Percentiles rank a stretch among this genome's conserved stretches.
These are phyloP conservation scores for Purshia tridentata DNA, from an alignment of 306 rosid species.

Conservation along the genomic window DNA sequence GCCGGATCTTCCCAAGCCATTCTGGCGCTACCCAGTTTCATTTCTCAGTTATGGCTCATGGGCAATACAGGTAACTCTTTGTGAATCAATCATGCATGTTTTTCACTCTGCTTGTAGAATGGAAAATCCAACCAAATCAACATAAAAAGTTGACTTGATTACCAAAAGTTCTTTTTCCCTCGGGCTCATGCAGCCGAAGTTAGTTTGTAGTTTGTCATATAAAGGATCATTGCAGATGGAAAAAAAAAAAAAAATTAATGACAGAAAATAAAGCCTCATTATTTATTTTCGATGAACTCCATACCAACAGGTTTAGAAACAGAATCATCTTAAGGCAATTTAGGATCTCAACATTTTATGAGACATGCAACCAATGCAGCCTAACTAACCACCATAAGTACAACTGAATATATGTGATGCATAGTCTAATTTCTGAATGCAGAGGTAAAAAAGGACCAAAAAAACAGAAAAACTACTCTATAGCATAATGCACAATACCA, in stretches of 20 bases:
- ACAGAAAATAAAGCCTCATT: not conserved
- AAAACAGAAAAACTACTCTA: not conserved
- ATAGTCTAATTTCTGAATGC: no score
- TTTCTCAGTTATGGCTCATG: slow-evolving; percentile 85
- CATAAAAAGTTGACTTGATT: not conserved
- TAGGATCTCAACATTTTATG: no score
- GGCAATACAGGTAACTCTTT: slow-evolving; percentile 68
- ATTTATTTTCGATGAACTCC: not conserved
- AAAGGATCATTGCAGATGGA: not conserved
- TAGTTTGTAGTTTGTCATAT: not conserved
- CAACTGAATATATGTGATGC: no score
- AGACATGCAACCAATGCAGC: no score
- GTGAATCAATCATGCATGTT: no score
- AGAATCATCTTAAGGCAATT: no score
- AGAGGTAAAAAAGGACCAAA: no score
- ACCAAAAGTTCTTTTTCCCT: no score
- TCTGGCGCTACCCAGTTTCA: slow-evolving; percentile 95
- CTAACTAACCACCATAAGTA: no score
- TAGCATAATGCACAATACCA: not conserved
- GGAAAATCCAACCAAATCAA: not conserved
- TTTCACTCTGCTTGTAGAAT: not conserved
- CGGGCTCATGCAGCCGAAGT: no score
- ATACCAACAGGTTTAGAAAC: not conserved
- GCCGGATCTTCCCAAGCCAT: slow-evolving; percentile 76
- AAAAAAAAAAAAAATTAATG: not conserved